phyloP scores from a whole-genome alignment of 2,329 filamentous ascomycete genomes.

The Hypoxylon sp. region DNA sequence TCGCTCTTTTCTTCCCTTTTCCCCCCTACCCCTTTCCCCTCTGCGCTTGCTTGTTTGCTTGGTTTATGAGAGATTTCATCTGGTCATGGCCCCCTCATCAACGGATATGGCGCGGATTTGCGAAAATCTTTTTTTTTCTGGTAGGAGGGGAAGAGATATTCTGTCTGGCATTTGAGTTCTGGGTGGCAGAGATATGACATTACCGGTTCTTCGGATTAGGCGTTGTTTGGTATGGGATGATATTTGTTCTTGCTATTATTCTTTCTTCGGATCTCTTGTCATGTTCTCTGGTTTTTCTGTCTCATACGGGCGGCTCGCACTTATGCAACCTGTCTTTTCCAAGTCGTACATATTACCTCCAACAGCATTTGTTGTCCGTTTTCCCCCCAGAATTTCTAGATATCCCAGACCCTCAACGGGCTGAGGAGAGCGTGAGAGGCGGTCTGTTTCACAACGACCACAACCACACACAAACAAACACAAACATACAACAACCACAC shows the following conservation, averaged over 20 bases:
- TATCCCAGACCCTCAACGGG: constrained; percentile 46
- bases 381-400: constrained; percentile 38
- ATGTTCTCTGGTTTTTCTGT: constrained; percentile 20
- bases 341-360: constrained; percentile 44
- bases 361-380: constrained; percentile 31
- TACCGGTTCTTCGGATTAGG: constrained; percentile 30
- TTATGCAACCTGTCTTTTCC: constrained; percentile 23
- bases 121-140: constrained; percentile 27
- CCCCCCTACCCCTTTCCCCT: constrained; percentile 20
- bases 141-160: constrained; percentile 20
- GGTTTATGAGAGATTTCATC: constrained; percentile 17
- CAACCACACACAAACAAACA: constrained; percentile 3
- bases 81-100: constrained; percentile 40
- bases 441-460: constrained; percentile 38
- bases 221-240: constrained; percentile 9
- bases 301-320: constrained; percentile 35
- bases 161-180: constrained; percentile 25
- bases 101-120: constrained; percentile 41
- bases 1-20: constrained; percentile 35
- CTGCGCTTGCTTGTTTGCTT: constrained; percentile 27
- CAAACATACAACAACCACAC: background rate
- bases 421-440: constrained; percentile 43
- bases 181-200: constrained; percentile 32
- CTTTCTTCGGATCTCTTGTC: constrained; percentile 9
- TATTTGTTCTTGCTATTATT: constrained; percentile 16